Base-by-base conservation (phyloP, 805 yeast species). In the Lipomyces yamadae region DNA sequence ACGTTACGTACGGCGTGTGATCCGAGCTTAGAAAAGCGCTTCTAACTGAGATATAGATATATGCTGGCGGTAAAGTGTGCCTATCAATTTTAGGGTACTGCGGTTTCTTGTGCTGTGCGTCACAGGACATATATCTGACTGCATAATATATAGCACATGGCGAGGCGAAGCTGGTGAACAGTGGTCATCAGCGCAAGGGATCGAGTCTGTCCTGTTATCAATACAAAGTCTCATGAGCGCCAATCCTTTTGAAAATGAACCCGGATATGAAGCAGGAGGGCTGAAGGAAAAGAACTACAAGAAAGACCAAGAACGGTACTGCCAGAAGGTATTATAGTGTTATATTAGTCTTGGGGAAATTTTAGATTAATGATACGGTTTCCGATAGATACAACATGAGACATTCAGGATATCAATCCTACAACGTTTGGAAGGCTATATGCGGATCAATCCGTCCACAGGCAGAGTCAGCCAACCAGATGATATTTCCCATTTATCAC, bases 141-240 rank as follows among this genome's bases (percentile, higher is more conserved):
- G 11, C 54, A 8, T 32, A 24, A 24, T 33, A 63, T 33, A 24
- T 33, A 63, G 67, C 30, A 65, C 68, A 39, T 65, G 65, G 65
- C 45, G 65, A 55, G 68, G 68, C 2, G 65, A 58, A 29, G 48
- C 62, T 6, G 65, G 65, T 30, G 68, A 65, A 60, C 65, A 65
- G 60, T 65, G 68, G 68, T 61, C 65, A n/a, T 65, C 68, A 8
- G 68, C 68, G 5, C 68, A 65, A 39, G 68, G 68, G 3, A 54
- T 65, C 11, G 62, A 61, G 61, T 61, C 65, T 29, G 64, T 65
- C 33, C 37, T 65, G 45, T n/a, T 65, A 24, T 65, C 68, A 11
- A 61, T 65, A 33, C 68, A 65, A 15, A 65, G 68, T 32, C 57
- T 65, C 11, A 61, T 65, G 68, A 52, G 62, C 54, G 35, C 59